Base-by-base conservation (phyloP, 1,284 basidiomycete genomes). In the Kwoniella shivajii region DNA sequence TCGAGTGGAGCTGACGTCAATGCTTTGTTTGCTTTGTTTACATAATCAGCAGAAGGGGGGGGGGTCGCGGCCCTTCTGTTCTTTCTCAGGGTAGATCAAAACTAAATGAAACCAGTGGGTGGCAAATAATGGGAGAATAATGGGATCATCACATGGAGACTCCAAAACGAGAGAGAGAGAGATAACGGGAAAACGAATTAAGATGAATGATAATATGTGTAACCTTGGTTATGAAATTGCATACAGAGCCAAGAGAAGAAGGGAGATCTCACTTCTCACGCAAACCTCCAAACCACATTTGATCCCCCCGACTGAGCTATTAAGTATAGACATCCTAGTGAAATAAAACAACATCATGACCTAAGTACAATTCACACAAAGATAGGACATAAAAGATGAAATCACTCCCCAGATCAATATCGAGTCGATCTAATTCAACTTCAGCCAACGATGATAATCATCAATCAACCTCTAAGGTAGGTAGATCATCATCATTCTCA, bases 1-100 rank as follows among this genome's bases (percentile, higher is more conserved):
- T 42, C 6, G n/a, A 47, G 18, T 47, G 45, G 45, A 47, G 45
- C 45, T 36, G 45, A 47, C 45, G 45, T 47, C 33, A 33, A 33
- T 31, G 31, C 20, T 6, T 2, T 18, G 16, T 30, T 6, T 4
- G 11, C 0, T 20, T 30, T 34, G 31, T n/a, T 47, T 10, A 34
- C 6, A 27, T 22, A 39, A 11, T 11, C 13, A 6, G 38, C 6
- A 14, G n/a, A 39, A 39, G 11, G 9, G 9, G 10, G 7, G 14
- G 9, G 33, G 16, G 10, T 34, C 33, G 33, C 16, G 33, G 16
- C 33, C 16, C 10, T 16, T 16, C 9, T 34, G 10, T 9, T 9
- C 33, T 34, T 9, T 34, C 33, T 34, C 16, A 16, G 33, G 37
- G n/a, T n/a, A n/a, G n/a, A n/a, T 38, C 9, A 13, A 11, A 18